Evolutionary conservation across 108 stramenopile species (phyloP), one percentile per base, ranked within the genome.

Genomic region (Nitzschia sp.): DNA sequence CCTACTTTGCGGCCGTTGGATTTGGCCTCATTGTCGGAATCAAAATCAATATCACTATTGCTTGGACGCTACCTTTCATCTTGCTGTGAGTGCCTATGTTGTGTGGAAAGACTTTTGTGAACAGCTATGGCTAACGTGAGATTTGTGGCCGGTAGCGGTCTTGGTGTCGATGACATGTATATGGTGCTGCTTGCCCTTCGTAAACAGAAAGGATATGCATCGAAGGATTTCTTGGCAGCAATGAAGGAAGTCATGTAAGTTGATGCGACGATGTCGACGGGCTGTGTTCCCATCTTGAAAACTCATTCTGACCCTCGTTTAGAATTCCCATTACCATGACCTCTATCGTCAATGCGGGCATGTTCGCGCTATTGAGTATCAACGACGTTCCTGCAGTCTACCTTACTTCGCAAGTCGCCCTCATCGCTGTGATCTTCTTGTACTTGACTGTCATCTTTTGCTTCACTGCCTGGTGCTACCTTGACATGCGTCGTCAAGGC

Each of bases 11-110:
- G 13, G 66, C 81, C 21, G 64, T 82, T 33, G 79, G 79, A 1
- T 71, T 80, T 24, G 64, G 60, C 4, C 23, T 80, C 1, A 65
- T 80, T 56, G 3, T 66, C 17, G 74, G 79, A 13, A 75, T 80
- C 42, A 80, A 80, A 54, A 62, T 79, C 36, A 75, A 73, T 45
- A 61, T 81, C 15, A 76, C 62, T 9, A 77, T 74, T 42, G 81
- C 72, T 1, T 82, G 81, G 81, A 82, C 81, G n/a, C 68, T 82
- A 28, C 81, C 81, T 46, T 82, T 82, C 60, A 67, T 82, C 36
- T 66, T 82, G 32, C 62, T 80, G 57, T 61, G 33, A 13, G 59
- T 72, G 4, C n/a, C n/a, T n/a, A n/a, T n/a, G n/a, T n/a, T n/a
- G n/a, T n/a, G n/a, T n/a, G n/a, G n/a, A n/a, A n/a, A n/a, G n/a